phyloP scores from a whole-genome alignment of 257 asterid species.

The Solanum chaucha region DNA sequence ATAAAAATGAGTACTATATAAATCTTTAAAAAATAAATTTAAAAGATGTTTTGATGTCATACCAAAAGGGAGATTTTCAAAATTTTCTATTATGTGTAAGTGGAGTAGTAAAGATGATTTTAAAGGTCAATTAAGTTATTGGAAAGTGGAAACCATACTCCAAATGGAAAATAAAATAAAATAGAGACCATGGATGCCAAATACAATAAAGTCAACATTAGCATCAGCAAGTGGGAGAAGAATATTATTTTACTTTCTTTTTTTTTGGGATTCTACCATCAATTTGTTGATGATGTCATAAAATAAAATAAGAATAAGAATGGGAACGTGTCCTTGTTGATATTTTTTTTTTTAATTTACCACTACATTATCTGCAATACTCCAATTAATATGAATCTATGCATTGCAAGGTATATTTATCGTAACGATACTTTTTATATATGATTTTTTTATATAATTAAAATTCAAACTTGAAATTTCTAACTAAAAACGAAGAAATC shows the following conservation, averaged over 20 bases:
- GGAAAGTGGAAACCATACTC: neutral
- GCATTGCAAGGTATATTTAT: too few relatives aligned
- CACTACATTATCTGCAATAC: neutral
- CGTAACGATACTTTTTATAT: accelerated
- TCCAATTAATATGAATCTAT: neutral
- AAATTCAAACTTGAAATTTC: accelerated
- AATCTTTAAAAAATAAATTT: too few relatives aligned
- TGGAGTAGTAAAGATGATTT: neutral
- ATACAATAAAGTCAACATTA: neutral
- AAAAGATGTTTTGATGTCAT: neutral
- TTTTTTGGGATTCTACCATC: neutral
- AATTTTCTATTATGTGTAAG: neutral
- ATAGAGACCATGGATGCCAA: neutral
- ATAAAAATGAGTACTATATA: too few relatives aligned
- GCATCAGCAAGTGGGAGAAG: neutral
- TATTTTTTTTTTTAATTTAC: too few relatives aligned
- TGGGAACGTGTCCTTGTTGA: neutral
- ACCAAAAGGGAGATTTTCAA: neutral
- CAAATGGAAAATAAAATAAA: neutral
- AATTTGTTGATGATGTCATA: neutral
- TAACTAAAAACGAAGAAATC: accelerated
- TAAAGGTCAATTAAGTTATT: neutral
- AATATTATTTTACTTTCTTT: neutral
- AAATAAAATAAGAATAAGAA: neutral
- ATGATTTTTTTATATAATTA: too few relatives aligned